Percentiles rank a stretch among this genome's conserved stretches.
These are phyloP conservation scores for Rhizopogon salebrosus DNA, from an alignment of 768 basidiomycete genomes.

Conservation along the genomic window DNA sequence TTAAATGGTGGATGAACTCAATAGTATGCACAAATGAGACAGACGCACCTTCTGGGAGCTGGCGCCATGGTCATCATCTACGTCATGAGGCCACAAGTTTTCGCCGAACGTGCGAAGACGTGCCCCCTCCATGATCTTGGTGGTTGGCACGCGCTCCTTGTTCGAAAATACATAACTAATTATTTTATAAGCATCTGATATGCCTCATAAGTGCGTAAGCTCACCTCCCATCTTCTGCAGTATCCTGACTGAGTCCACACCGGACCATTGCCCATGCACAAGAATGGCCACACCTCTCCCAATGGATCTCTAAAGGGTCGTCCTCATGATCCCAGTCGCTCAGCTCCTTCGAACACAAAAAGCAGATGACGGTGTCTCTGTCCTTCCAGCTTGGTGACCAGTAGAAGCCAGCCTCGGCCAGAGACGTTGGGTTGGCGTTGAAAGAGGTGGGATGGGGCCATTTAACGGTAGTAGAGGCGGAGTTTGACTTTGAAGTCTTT, in stretches of 20 bases:
- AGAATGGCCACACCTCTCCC: constrained; percentile 52
- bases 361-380: constrained; percentile 77
- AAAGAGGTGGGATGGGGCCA: constrained; percentile 75
- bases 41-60: constrained; percentile 58
- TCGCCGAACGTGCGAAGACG: constrained; percentile 62
- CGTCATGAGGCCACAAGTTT: constrained; percentile 79
- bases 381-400: constrained; percentile 65
- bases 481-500: constrained; percentile 39
- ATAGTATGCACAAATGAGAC: background rate
- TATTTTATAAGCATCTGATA: background rate
- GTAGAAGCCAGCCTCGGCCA: constrained; percentile 91
- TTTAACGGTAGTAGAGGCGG: constrained; percentile 43
- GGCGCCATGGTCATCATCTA: constrained; percentile 56
- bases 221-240: constrained; percentile 54
- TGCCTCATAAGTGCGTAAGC: constrained; percentile 11
- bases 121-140: constrained; percentile 67
- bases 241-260: constrained; percentile 60
- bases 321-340: constrained; percentile 83
- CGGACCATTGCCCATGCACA: constrained; percentile 83
- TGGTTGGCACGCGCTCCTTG: constrained; percentile 57
- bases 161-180: constrained; percentile 56
- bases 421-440: constrained; percentile 62
- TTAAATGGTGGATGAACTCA: constrained; percentile 4
- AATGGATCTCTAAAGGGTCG: constrained; percentile 84
- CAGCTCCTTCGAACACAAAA: constrained; percentile 75